phyloP scores from a whole-genome alignment of 768 basidiomycete species.

The Suillus lakei region DNA sequence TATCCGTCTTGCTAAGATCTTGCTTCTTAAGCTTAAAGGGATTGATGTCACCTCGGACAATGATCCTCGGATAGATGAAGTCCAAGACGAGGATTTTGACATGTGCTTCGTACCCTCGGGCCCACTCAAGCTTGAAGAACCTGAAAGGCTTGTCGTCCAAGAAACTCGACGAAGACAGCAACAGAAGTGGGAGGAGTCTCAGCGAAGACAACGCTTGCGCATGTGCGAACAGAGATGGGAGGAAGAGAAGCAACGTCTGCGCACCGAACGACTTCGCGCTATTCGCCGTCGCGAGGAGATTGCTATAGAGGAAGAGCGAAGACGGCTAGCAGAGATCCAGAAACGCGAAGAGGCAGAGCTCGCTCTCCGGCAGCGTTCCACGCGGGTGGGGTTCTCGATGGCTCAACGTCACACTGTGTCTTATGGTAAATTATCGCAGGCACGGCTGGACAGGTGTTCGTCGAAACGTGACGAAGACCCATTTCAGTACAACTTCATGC shows the following conservation, averaged over 20 bases:
- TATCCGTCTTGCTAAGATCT: constrained; percentile 66
- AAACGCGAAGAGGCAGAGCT: constrained; percentile 12
- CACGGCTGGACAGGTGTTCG: constrained; percentile 17
- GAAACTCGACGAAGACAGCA: constrained; percentile 39
- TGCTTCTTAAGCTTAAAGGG: constrained; percentile 64
- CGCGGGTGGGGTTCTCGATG: constrained; percentile 24
- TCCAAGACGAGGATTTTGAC: constrained; percentile 54
- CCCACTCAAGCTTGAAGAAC: constrained; percentile 45
- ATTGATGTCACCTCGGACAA: constrained; percentile 61
- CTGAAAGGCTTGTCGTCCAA: constrained; percentile 42
- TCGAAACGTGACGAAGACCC: constrained; percentile 26
- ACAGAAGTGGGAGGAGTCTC: constrained; percentile 39
- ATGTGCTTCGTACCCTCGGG: constrained; percentile 43
- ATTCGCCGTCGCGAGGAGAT: constrained; percentile 37
- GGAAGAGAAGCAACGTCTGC: constrained; percentile 47
- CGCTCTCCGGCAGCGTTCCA: constrained; percentile 17
- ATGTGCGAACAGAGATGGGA: constrained; percentile 55
- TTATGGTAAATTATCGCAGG: constrained; percentile 18
- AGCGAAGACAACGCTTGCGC: constrained; percentile 45
- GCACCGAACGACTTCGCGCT: constrained; percentile 43
- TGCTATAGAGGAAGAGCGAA: constrained; percentile 29
- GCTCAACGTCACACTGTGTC: not conserved
- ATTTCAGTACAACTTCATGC: constrained; percentile 41
- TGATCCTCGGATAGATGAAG: constrained; percentile 67
- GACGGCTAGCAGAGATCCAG: constrained; percentile 25